Evolutionary conservation across 495 filamentous ascomycete genomes (phyloP), one percentile per base, ranked within the genome.

Genomic region (Annulohypoxylon bovei): DNA sequence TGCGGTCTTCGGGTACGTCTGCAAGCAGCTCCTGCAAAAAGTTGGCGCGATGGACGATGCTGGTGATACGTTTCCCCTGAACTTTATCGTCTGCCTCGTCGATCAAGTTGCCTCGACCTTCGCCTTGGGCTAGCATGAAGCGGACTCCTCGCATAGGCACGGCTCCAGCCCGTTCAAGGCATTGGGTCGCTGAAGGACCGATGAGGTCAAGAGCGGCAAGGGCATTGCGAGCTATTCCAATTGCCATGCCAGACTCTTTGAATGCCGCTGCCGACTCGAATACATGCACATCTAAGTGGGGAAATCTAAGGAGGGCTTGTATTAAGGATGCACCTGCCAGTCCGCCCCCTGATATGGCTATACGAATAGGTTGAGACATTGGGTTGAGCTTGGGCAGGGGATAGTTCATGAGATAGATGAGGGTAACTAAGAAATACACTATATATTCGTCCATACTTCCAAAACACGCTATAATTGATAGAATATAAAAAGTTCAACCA

Each of bases 271-370:
- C 68, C 0, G 74, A 73, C 23, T 79, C 75, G 25, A 71, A 76
- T 11, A 76, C 72, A 22, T 77, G 44, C 0, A 74, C 65, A 18
- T 79, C 70, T 0, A 77, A 44, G 22, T 77, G 73, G 0, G 64
- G 7, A 28, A 59, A 70, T 22, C 74, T 27, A 0, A 72, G 16
- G n/a, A 77, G 65, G 16, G 72, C 75, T 20, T 70, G 42, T 0
- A 62, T 23, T 33, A 63, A n/a, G 9, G 60, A 54, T 1, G 60
- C 35, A 6, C 60, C 60, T 8, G 60, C 60, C 0, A 63, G 12
- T 4, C 60, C 60, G 23, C 60, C 60, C 1, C 60, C 47, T 0
- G 16, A 12, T 1, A 63, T 63, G 7, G 47, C 60, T 22, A 63
- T 32, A 12, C 49, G 11, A n/a, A 63, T 63, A n/a, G 46, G 20